These are phyloP conservation scores for Barnettozyma sucrosica DNA, from an alignment of 805 yeast species.

Conservation along the genomic window DNA sequence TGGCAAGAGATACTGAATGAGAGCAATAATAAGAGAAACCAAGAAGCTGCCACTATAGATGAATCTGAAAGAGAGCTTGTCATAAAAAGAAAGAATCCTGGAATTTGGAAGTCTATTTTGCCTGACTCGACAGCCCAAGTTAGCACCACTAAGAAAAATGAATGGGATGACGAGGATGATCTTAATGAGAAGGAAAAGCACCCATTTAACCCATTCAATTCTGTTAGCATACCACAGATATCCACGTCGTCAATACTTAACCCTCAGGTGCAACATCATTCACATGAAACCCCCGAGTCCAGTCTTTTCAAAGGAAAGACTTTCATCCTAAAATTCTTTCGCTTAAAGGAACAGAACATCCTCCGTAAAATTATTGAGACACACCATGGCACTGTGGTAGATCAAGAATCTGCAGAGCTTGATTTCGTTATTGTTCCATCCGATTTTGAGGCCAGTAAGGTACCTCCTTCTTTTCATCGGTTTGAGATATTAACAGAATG, in stretches of 20 bases:
- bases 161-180: constrained; percentile 22
- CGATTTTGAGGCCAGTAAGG: constrained; percentile 9
- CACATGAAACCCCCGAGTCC: constrained; percentile 5
- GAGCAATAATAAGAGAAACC: constrained; percentile 17
- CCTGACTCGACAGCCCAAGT: constrained; percentile 7
- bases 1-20: constrained; percentile 27
- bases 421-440: constrained; percentile 21
- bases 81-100: constrained; percentile 22
- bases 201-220: constrained; percentile 8
- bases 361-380: constrained; percentile 39
- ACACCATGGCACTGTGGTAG: constrained; percentile 36
- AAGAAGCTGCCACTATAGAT: constrained; percentile 7
- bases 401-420: constrained; percentile 1
- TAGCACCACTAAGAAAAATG: constrained; percentile 8
- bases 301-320: constrained; percentile 36
- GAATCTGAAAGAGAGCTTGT: constrained; percentile 14
- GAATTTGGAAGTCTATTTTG: constrained; percentile 39
- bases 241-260: constrained; percentile 6
- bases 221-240: constrained; percentile 3
- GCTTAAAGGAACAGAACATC: constrained; percentile 30
- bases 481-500: constrained; percentile 60
- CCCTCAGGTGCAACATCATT: not conserved
- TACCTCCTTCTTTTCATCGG: constrained; percentile 15
- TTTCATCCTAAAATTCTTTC: constrained; percentile 41
- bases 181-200: constrained; percentile 3